Evolutionary conservation across 73 alveolate species (phyloP).

Genomic region (Stentor coeruleus): DNA sequence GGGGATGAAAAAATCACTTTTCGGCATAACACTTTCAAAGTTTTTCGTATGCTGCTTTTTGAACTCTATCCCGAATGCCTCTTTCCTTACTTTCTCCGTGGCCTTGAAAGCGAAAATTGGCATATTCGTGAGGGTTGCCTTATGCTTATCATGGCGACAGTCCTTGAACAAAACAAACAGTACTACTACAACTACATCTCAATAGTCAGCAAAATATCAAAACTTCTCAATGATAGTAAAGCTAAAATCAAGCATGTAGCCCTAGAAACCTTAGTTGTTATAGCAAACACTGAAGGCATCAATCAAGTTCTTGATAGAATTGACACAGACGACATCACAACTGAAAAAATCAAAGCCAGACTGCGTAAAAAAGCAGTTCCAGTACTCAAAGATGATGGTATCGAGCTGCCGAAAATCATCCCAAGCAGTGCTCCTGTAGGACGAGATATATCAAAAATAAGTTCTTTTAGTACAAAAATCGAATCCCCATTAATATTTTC

Average conservation of each 20-base stretch:
- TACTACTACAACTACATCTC: not conserved
- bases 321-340: slow-evolving; percentile 15
- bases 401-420: slow-evolving; percentile 18
- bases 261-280: not conserved
- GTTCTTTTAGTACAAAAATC: not conserved
- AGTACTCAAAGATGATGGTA: slow-evolving; percentile 11
- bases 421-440: slow-evolving; percentile 23
- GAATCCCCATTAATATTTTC: not conserved
- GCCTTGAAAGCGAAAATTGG: slow-evolving; percentile 7
- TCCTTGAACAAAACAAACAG: not conserved
- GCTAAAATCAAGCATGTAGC: slow-evolving; percentile 10
- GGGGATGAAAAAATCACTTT: slow-evolving; percentile 12
- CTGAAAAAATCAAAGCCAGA: not conserved
- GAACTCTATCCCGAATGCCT: not conserved
- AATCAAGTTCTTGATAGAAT: not conserved
- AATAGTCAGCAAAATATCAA: not conserved
- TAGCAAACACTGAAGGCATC: slow-evolving; percentile 11
- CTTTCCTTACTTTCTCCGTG: slow-evolving; percentile 4
- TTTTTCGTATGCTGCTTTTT: not conserved
- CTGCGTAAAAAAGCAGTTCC: slow-evolving; percentile 22
- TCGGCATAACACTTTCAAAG: slow-evolving; percentile 7
- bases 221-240: not conserved
- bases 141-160: not conserved
- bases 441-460: not conserved
- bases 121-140: slow-evolving; percentile 21